phyloP scores from a whole-genome alignment of 768 basidiomycete genomes.

The Russula earlei region DNA sequence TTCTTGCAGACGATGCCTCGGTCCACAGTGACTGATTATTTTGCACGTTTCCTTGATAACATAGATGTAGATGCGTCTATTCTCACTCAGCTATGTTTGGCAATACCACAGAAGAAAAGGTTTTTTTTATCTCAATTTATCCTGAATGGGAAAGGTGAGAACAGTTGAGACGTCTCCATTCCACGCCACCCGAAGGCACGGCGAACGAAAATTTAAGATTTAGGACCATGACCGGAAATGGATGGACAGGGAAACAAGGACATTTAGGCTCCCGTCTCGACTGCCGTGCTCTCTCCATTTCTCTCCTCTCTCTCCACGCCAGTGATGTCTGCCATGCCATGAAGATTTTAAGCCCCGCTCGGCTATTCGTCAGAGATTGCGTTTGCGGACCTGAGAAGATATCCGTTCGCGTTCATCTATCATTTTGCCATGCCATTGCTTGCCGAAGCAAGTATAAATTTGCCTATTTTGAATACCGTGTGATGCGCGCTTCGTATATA shows the following conservation, averaged over 20 bases:
- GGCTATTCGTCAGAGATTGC: too few relatives aligned
- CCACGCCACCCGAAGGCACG: not conserved
- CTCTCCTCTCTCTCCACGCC: too few relatives aligned
- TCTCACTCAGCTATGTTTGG: too few relatives aligned
- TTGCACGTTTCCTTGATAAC: not conserved
- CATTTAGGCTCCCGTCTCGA: not conserved
- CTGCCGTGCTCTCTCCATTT: not conserved
- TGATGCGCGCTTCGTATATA: too few relatives aligned
- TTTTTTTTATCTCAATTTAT: not conserved
- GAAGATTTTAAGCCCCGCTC: too few relatives aligned
- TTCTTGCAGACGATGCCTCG: slow-evolving; percentile 20
- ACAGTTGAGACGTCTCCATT: not conserved
- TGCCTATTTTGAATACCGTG: too few relatives aligned
- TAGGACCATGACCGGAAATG: not conserved
- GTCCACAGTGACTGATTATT: slow-evolving; percentile 12
- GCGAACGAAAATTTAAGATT: not conserved
- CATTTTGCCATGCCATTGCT: too few relatives aligned
- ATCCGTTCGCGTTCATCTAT: too few relatives aligned
- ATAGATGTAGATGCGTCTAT: not conserved
- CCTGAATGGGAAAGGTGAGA: not conserved
- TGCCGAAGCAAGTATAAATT: too few relatives aligned
- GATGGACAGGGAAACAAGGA: not conserved
- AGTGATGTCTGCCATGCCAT: too few relatives aligned
- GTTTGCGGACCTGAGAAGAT: too few relatives aligned
- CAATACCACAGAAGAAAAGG: not conserved